Evolutionary conservation across 306 rosid genomes (phyloP).

Genomic region (Casuarina glauca): DNA sequence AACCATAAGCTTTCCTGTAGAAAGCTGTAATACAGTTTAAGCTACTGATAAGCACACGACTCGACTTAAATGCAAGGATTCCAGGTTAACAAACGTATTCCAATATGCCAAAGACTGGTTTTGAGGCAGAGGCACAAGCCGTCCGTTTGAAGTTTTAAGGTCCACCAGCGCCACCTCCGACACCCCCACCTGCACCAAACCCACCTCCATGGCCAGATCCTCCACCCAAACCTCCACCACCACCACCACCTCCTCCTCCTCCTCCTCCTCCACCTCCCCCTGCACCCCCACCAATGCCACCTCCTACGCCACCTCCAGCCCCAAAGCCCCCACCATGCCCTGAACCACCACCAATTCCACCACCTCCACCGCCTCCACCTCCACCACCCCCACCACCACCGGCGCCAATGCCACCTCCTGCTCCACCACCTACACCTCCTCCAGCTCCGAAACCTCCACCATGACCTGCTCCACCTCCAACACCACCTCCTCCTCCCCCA

Average conservation of each 20-base stretch:
- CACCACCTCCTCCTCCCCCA: conserved; percentile 15
- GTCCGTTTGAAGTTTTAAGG: conserved; percentile 11
- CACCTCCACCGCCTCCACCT: background rate
- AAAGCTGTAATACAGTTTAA: background rate
- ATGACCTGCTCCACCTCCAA: conserved; percentile 11
- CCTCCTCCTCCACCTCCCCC: conserved; percentile 6
- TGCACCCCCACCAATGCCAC: conserved; percentile 12
- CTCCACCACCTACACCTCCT: conserved; percentile 23
- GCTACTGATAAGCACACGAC: background rate
- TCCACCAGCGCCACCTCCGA: conserved; percentile 32
- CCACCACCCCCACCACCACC: conserved; percentile 37
- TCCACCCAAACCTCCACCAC: conserved; percentile 36
- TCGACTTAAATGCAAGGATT: background rate
- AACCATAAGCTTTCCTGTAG: background rate
- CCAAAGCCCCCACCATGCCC: conserved; percentile 36
- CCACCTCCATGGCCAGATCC: conserved; percentile 44
- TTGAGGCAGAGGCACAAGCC: background rate
- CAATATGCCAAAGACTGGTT: background rate
- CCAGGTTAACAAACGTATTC: background rate
- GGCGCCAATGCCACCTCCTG: conserved; percentile 16
- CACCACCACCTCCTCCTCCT: conserved; percentile 24
- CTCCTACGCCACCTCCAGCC: conserved; percentile 26
- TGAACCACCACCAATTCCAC: conserved; percentile 14
- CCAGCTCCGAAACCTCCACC: conserved; percentile 24
- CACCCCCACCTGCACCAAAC: conserved; percentile 35